A percentile compares a stretch with the other conserved stretches of the same genome.
Evolutionary conservation across 148 eudicot species (phyloP).

Genomic region (Polygonum maritimum): DNA sequence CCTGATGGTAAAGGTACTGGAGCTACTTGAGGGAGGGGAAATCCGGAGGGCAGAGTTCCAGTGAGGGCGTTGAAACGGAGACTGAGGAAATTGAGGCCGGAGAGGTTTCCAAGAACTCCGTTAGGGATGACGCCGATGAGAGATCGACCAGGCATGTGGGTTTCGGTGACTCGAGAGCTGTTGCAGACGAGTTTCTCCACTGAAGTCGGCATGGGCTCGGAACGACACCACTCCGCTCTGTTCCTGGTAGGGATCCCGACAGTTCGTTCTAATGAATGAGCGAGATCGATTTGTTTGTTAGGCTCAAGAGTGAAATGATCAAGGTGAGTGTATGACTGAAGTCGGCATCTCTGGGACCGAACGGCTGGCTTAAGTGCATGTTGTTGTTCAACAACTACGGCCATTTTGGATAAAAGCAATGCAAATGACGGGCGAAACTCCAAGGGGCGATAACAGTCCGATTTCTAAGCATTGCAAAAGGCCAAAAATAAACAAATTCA

Average conservation of each 20-base stretch:
- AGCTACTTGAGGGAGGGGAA: conserved; percentile 28
- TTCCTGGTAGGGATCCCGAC: conserved; percentile 28
- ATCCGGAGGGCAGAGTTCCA: conserved; percentile 46
- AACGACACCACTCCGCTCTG: too few relatives aligned
- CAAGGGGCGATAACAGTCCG: conserved; percentile 32
- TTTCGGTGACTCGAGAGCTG: conserved; percentile 32
- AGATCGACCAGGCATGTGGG: conserved; percentile 63
- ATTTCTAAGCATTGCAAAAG: conserved; percentile 13
- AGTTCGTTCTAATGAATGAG: conserved; percentile 40
- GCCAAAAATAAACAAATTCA: neutral
- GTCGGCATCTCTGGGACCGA: conserved; percentile 70
- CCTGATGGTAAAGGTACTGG: conserved; percentile 46
- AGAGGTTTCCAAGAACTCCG: conserved; percentile 38
- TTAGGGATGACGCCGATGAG: conserved; percentile 53
- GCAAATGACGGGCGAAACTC: too few relatives aligned
- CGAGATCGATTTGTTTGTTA: conserved; percentile 24
- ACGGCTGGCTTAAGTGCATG: conserved; percentile 53
- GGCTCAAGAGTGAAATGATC: conserved; percentile 51
- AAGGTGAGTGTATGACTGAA: conserved; percentile 62
- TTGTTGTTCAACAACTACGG: conserved; percentile 57
- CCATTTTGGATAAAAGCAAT: conserved; percentile 43
- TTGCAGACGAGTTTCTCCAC: conserved; percentile 42
- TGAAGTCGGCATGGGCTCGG: too few relatives aligned
- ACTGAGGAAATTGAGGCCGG: conserved; percentile 40
- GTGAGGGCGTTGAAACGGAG: conserved; percentile 62